A percentile compares a stretch with the other conserved stretches of the same genome.
These are phyloP conservation scores for Eucalyptus pauciflora DNA, from an alignment of 345 rosid species.

Conservation along the genomic window DNA sequence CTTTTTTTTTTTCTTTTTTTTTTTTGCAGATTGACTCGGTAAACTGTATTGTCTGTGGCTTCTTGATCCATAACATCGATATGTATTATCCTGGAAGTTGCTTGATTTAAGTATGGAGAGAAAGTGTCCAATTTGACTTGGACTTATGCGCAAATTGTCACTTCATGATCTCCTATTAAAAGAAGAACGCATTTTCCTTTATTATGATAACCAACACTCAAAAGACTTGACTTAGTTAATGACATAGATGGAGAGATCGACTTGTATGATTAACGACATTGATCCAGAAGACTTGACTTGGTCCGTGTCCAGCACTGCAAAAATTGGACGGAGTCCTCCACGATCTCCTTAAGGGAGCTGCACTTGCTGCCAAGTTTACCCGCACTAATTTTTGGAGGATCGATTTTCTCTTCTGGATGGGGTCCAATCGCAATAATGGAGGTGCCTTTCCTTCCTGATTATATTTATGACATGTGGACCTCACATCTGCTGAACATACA, in stretches of 20 bases:
- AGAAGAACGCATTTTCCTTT: no score
- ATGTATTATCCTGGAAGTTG: no score
- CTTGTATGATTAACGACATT: no score
- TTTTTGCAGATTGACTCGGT: no score
- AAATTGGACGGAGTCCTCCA: neutral
- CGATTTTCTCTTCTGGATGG: neutral
- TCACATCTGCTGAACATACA: neutral
- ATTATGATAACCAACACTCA: no score
- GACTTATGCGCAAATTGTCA: no score
- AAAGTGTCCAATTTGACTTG: no score
- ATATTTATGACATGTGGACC: neutral
- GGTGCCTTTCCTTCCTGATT: neutral
- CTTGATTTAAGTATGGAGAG: no score
- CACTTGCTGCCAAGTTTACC: neutral
- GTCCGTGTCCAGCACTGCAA: neutral
- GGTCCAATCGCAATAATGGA: neutral
- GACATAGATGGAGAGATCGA: no score
- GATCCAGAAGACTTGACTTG: neutral
- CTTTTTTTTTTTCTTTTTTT: no score
- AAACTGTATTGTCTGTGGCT: fast-evolving
- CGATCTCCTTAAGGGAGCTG: neutral
- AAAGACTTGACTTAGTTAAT: neutral
- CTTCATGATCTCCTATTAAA: no score
- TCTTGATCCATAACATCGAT: no score
- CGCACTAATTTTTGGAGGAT: neutral